These are phyloP conservation scores for Claviceps arundinis DNA, from an alignment of 2,329 filamentous ascomycete species.

Conservation along the genomic window DNA sequence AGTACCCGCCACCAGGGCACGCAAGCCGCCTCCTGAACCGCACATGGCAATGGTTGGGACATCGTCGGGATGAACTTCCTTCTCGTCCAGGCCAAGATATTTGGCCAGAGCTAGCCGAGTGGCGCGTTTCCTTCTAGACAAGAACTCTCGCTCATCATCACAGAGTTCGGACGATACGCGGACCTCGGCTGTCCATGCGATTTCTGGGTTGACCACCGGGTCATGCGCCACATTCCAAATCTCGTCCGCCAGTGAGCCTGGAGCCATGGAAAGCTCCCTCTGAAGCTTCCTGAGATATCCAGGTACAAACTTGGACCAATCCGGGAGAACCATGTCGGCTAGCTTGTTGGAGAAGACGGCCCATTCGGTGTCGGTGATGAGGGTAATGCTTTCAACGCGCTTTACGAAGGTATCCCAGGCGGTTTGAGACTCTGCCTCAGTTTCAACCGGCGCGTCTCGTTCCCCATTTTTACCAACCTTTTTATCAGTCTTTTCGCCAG, in stretches of 20 bases:
- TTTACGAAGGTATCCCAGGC: constrained; percentile 37
- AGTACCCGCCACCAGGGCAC: constrained; percentile 80
- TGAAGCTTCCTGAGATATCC: constrained; percentile 72
- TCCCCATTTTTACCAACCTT: constrained; percentile 6
- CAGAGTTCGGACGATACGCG: constrained; percentile 73
- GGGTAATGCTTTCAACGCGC: constrained; percentile 39
- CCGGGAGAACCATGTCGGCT: constrained; percentile 61
- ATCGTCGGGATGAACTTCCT: constrained; percentile 82
- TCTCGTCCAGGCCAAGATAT: constrained; percentile 67
- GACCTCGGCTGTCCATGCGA: constrained; percentile 67
- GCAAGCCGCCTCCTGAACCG: constrained; percentile 80
- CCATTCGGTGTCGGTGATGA: constrained; percentile 43
- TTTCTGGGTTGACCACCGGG: constrained; percentile 72
- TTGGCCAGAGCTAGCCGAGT: constrained; percentile 62
- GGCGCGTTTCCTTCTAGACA: constrained; percentile 52
- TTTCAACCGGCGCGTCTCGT: constrained; percentile 7
- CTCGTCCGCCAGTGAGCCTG: constrained; percentile 78
- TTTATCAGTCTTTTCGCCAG: too few relatives aligned
- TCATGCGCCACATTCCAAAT: constrained; percentile 90
- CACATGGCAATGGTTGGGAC: constrained; percentile 89
- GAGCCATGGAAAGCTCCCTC: constrained; percentile 72
- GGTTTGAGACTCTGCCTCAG: constrained; percentile 16
- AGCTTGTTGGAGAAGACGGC: constrained; percentile 41
- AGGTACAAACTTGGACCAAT: constrained; percentile 69
- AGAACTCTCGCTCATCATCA: constrained; percentile 65